Evolutionary conservation across 768 basidiomycete genomes (phyloP), one percentile per base, ranked within the genome.

Genomic region (Kwoniella sp.): DNA sequence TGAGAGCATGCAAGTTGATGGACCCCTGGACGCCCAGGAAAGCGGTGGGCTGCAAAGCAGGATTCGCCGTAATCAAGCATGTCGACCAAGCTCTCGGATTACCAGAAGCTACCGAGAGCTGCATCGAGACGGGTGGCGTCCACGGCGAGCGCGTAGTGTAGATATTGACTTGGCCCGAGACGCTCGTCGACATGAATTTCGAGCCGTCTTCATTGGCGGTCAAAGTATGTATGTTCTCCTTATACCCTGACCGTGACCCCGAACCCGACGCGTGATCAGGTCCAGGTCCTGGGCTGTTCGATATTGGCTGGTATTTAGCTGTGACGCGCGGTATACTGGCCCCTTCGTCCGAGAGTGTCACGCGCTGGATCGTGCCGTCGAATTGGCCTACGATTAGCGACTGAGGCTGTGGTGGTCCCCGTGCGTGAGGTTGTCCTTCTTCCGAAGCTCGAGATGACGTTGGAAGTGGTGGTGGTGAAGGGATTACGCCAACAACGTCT

Each of bases 401-500:
- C 51, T 48, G 7, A 5, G n/a, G n/a, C n/a, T n/a, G n/a, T n/a
- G 26, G 1, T 30, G n/a, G 13, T 28, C 51, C 15, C n/a, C n/a
- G n/a, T n/a, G n/a, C n/a, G n/a, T n/a, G n/a, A n/a, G 26, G 1
- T 30, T 30, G 13, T 28, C 51, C 15, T 51, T 31, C 22, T 23
- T 20, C 55, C 17, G 55, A 13, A 31, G 29, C 53, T 54, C 8
- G 30, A 28, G 26, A 20, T 25, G 28, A 13, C 50, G 41, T 68
- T 62, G 15, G 28, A 5, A 13, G 13, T 5, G 34, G 34, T 37
- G 13, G 8, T 0, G 71, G 52, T 31, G 61, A 38, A 17, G 53
- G 59, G 23, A 63, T 68, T 8, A 73, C 38, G 0, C 73, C 73
- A 22, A 77, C 56, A 9, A 77, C 71, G 59, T 77, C 75, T 28